Evolutionary conservation across 306 rosid species (phyloP), one percentile per base, ranked within the genome.

Genomic region (Aeschynomene evenia): DNA sequence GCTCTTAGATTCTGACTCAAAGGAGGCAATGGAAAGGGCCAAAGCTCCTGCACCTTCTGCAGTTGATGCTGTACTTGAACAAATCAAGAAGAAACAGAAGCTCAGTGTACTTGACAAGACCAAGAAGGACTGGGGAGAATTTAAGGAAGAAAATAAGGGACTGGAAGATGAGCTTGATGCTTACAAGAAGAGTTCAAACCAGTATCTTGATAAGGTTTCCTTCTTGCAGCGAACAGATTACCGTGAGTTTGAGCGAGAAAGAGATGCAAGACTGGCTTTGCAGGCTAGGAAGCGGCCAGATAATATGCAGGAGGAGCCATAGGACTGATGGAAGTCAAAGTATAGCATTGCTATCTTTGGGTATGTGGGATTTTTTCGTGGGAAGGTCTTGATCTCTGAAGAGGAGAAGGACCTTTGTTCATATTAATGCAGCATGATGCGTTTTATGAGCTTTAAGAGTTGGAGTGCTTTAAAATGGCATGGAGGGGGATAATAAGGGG

Each of bases 101-200:
- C 99, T 95, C 59, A 95, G 97, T 79, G 99, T 95, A 54, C 91
- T 95, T 37, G 99, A 91, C 80, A 95, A 95, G 86, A 87, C 95
- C 1, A 95, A 91, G 69, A 84, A 81, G 80, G 99, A 95, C 74
- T 95, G 99, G 99, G 99, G 99, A 53, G 99, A 89, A 86, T 95
- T 66, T 66, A 95, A 95, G 85, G 99, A 81, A 51, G 99, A 94
- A 77, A 87, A 82, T 39, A 88, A 73, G 71, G 89, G 95, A 24
- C 21, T 91, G 82, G 99, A 91, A 61, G 85, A 79, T 0, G 95
- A 95, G 79, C 86, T 95, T 83, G 99, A 91, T 81, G 92, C 97
- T 40, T 95, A 91, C 86, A 95, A 95, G 79, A 95, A 89, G 88
- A 95, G 99, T 81, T 91, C 97, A 50, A 91, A 95, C 63, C 96